These are phyloP conservation scores for Nissolia schottii DNA, from an alignment of 306 rosid genomes.

Conservation along the genomic window DNA sequence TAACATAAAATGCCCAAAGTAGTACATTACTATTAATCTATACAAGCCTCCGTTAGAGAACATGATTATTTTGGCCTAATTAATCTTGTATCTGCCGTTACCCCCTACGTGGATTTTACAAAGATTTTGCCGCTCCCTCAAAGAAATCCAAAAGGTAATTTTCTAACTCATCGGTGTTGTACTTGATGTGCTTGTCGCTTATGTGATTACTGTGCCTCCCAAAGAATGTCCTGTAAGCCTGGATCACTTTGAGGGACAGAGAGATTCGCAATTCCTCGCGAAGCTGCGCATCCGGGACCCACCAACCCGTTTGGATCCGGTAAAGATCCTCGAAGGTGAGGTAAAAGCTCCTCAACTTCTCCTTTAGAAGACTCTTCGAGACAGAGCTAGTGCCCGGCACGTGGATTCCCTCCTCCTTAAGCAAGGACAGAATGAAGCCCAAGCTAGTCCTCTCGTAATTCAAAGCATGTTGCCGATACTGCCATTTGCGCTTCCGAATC, in stretches of 20 bases:
- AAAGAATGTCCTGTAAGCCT: conserved; percentile 70
- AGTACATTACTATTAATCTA: too few species aligned
- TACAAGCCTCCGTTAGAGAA: conserved; percentile 26
- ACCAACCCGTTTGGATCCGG: conserved; percentile 74
- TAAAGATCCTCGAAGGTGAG: conserved; percentile 77
- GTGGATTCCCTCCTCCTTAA: conserved; percentile 69
- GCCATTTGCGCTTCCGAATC: conserved; percentile 66
- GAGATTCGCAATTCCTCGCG: conserved; percentile 80
- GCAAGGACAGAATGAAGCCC: conserved; percentile 58
- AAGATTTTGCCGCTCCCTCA: conserved; percentile 68
- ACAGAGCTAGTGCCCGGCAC: conserved; percentile 46
- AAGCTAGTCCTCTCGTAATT: conserved; percentile 79
- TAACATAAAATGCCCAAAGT: conserved; percentile 28
- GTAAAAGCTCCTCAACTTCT: conserved; percentile 62
- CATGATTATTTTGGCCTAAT: conserved; percentile 20
- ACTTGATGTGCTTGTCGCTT: conserved; percentile 63
- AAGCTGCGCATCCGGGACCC: conserved; percentile 66
- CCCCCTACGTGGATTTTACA: conserved; percentile 56
- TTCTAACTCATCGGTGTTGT: conserved; percentile 75
- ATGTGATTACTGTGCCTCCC: conserved; percentile 53
- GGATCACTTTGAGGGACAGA: conserved; percentile 63
- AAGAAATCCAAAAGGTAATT: conserved; percentile 71
- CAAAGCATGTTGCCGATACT: conserved; percentile 71
- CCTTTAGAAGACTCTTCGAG: conserved; percentile 60
- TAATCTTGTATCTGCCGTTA: conserved; percentile 12